phyloP scores from a whole-genome alignment of 495 filamentous ascomycete species.

The Penicillium taxi region DNA sequence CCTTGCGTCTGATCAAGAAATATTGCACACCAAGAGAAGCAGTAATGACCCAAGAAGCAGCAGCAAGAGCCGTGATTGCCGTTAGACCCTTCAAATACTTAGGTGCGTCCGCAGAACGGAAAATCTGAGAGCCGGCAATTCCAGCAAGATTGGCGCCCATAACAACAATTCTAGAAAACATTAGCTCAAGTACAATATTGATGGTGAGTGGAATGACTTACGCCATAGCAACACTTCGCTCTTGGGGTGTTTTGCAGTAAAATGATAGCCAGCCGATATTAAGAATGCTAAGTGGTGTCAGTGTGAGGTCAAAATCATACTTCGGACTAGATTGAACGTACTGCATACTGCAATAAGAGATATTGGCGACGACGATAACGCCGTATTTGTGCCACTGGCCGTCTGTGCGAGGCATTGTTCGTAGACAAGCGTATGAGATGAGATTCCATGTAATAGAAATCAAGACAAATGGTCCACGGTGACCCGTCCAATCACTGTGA shows the following conservation, averaged over 20 bases:
- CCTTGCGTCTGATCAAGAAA: no score
- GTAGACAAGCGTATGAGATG: constrained; percentile 30
- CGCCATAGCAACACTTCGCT: constrained; percentile 47
- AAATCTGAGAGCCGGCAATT: constrained; percentile 48
- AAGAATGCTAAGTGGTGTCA: constrained; percentile 30
- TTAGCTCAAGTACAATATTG: constrained; percentile 7
- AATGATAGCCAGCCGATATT: constrained; percentile 43
- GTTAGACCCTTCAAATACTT: constrained; percentile 41
- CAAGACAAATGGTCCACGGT: constrained; percentile 35
- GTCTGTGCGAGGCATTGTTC: constrained; percentile 14
- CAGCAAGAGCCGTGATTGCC: constrained; percentile 26
- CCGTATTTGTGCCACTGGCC: constrained; percentile 35
- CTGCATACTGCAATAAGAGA: constrained; percentile 46
- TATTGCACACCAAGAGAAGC: constrained; percentile 17
- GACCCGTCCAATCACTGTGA: constrained; percentile 39
- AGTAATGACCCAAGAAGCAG: constrained; percentile 22
- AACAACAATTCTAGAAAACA: constrained; percentile 35
- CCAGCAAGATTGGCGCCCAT: constrained; percentile 49
- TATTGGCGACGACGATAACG: constrained; percentile 40
- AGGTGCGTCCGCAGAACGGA: constrained; percentile 43
- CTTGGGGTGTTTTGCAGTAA: constrained; percentile 39
- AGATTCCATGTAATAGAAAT: constrained; percentile 39
- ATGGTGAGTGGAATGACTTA: constrained; percentile 19
- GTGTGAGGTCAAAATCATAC: constrained; percentile 3
- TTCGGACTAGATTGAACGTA: constrained; percentile 17